Evolutionary conservation across 2,329 filamentous ascomycete species (phyloP), one percentile per base, ranked within the genome.

Genomic region (Fusarium foetens): DNA sequence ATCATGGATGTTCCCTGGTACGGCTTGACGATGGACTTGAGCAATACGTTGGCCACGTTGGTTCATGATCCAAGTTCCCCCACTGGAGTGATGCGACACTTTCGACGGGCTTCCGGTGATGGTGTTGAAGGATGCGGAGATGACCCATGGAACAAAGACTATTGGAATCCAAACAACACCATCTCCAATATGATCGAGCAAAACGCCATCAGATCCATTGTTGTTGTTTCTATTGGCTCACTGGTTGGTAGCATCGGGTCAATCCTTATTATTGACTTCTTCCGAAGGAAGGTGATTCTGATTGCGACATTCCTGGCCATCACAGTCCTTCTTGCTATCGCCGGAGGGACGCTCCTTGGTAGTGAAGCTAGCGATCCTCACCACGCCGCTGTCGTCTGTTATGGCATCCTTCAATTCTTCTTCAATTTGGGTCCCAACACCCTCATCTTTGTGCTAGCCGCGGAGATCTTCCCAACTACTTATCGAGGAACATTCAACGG

Each of bases 1-100:
- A 53, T 70, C 3, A 67, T 70, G 67, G 67, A 70, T 12, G 36
- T 70, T 14, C 57, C 57, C 3, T 70, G 57, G 57, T 70, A 70
- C 29, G 67, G 67, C 6, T 38, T 70, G 25, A 63, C 67, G 10
- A 58, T 70, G 53, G 63, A 70, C 11, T n/a, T 63, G 48, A 63
- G 57, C 29, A 68, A 52, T 2, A 60, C 63, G 10, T 45, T 70
- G n/a, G 57, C 67, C 17, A 70, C 58, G 2, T 23, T 69, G 21
- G 39, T 62, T 9, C 62, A 69, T 38, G 63, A 43, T 12, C 46
- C 59, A 53, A 38, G 33, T 3, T 29, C 49, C 3, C 13, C 19
- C 1, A n/a, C 3, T 29, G n/a, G 12, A 10, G 41, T 35, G 3
- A 36, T 62, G 27, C 49, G 46, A 13, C 23, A 38, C 8, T 62